These are phyloP conservation scores for Dipteronia dyeriana DNA, from an alignment of 345 rosid genomes.

Conservation along the genomic window DNA sequence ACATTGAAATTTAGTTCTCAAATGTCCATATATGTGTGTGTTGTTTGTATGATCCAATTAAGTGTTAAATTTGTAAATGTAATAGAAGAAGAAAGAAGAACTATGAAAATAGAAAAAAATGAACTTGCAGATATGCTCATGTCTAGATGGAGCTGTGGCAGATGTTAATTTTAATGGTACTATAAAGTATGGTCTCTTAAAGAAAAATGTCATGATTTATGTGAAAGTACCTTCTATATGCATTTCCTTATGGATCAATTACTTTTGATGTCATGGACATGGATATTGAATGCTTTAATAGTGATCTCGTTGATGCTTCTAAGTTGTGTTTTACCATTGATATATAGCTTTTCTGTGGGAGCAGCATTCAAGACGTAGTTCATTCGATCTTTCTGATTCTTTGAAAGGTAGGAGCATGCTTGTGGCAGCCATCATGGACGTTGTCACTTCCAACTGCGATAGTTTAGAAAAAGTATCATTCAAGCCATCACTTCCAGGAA, in stretches of 20 bases:
- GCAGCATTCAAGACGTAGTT: conserved; percentile 97
- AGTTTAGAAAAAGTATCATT: conserved; percentile 53
- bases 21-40: too few species aligned
- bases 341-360: conserved; percentile 85
- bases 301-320: conserved; percentile 32
- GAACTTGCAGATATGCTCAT: background rate
- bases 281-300: conserved; percentile 6
- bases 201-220: background rate
- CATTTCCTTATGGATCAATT: background rate
- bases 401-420: conserved; percentile 99
- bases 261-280: background rate
- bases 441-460: conserved; percentile 85
- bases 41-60: background rate
- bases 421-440: conserved; percentile 97
- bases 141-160: too few species aligned
- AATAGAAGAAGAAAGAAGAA: too few species aligned
- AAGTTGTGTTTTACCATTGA: conserved; percentile 61
- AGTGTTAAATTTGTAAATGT: background rate
- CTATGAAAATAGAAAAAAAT: background rate
- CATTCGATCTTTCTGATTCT: conserved; percentile 94
- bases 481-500: conserved; percentile 63
- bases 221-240: background rate
- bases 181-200: background rate
- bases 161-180: background rate
- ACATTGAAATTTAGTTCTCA: background rate